Conservation (phyloP, 2,329 filamentous ascomycete genomes). For the Aspergillus pseudonomiae region DNA sequence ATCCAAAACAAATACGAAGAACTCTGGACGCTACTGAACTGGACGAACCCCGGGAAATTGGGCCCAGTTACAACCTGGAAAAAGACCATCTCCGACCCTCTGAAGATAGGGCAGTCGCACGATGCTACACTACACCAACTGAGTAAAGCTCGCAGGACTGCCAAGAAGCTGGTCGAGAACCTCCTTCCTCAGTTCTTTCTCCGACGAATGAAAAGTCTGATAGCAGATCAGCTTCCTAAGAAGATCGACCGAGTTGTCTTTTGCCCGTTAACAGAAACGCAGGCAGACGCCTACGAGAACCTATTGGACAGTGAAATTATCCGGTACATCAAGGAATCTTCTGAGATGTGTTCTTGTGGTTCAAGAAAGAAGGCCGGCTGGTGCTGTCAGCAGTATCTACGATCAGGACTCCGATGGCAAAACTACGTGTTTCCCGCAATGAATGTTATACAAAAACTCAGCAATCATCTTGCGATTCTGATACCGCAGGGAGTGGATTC, state of each 20-base stretch:
- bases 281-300: conserved; percentile 79
- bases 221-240: conserved; percentile 88
- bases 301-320: conserved; percentile 76
- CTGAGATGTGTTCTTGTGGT: conserved; percentile 69
- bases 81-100: conserved; percentile 72
- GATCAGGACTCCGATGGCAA: conserved; percentile 70
- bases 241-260: conserved; percentile 96
- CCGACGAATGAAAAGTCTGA: conserved; percentile 87
- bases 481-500: conserved; percentile 69
- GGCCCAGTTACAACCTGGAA: conserved; percentile 76
- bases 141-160: conserved; percentile 77
- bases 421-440: conserved; percentile 83
- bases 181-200: conserved; percentile 88
- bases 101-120: conserved; percentile 88
- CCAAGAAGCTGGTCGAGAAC: conserved; percentile 81
- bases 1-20: conserved; percentile 99
- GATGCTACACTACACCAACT: conserved; percentile 84
- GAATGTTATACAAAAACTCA: conserved; percentile 78
- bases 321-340: conserved; percentile 67
- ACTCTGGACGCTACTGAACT: conserved; percentile 93
- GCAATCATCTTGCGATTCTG: conserved; percentile 88
- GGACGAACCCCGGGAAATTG: conserved; percentile 82
- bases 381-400: conserved; percentile 70
- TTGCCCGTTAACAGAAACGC: conserved; percentile 81
- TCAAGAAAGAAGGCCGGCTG: conserved; percentile 74